phyloP scores from a whole-genome alignment of 257 asterid species.

The Eucommia ulmoides region DNA sequence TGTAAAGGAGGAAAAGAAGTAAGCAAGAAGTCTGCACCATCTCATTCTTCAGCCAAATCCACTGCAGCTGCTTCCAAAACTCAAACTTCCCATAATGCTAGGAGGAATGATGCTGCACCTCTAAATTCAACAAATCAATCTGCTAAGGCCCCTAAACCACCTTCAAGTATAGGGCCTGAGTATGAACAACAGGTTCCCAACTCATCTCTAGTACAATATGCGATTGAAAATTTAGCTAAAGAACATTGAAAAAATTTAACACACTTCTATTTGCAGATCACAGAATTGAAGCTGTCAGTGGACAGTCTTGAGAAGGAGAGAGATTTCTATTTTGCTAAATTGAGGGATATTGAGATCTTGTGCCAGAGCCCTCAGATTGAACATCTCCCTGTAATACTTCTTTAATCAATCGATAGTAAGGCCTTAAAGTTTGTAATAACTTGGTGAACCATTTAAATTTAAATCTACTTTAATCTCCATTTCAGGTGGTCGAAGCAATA shows the following conservation, averaged over 20 bases:
- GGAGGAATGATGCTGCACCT: constrained; percentile 40
- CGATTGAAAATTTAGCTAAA: too few species aligned
- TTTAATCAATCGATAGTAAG: background rate
- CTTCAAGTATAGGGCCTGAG: constrained; percentile 58
- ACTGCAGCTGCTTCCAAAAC: constrained; percentile 35
- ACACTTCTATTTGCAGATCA: too few species aligned
- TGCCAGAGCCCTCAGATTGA: constrained; percentile 63
- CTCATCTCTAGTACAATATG: background rate
- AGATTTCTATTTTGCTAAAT: constrained; percentile 78
- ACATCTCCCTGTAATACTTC: constrained; percentile 41
- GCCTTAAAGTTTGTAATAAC: background rate
- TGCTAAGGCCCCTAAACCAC: constrained; percentile 52
- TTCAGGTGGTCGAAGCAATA: constrained; percentile 62
- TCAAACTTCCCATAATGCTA: constrained; percentile 33
- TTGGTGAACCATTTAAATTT: background rate
- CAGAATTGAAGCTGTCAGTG: constrained; percentile 62
- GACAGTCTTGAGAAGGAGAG: constrained; percentile 83
- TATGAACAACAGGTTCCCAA: constrained; percentile 62
- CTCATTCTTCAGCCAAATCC: constrained; percentile 45
- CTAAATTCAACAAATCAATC: constrained; percentile 29
- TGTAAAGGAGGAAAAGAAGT: constrained; percentile 82
- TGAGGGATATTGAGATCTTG: constrained; percentile 75
- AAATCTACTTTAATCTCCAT: background rate
- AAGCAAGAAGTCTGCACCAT: constrained; percentile 49
- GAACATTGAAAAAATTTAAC: too few species aligned